These are phyloP conservation scores for Syzygium malaccense DNA, from an alignment of 441 rosid species.

Conservation along the genomic window DNA sequence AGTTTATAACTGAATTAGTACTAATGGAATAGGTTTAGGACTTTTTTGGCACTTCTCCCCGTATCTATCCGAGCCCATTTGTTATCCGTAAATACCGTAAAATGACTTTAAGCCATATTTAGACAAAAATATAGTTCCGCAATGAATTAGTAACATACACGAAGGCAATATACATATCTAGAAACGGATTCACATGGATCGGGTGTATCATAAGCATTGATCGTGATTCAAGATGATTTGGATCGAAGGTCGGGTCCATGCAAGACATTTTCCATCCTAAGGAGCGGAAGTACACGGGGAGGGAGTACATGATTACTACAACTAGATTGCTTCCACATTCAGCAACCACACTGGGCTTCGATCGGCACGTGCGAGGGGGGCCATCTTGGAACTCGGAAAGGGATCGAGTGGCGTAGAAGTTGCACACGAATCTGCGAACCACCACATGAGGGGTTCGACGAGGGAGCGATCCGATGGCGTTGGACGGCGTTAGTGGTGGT, in stretches of 20 bases:
- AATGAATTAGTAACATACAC: background rate
- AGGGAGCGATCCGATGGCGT: background rate
- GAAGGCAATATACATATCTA: background rate
- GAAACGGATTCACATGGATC: background rate
- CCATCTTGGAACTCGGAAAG: background rate
- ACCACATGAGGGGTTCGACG: background rate
- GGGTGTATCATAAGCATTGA: rapidly evolving
- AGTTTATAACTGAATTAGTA: too few relatives aligned
- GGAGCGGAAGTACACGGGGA: background rate
- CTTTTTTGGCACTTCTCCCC: too few relatives aligned
- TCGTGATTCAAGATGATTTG: background rate
- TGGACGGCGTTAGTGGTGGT: background rate
- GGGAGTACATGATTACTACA: background rate
- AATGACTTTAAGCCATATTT: background rate
- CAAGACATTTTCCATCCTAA: background rate
- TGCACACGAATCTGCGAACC: background rate
- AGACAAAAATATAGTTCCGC: background rate
- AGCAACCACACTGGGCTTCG: background rate
- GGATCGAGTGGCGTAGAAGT: background rate
- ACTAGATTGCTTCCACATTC: background rate
- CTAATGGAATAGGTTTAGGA: too few relatives aligned
- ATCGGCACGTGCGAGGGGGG: background rate
- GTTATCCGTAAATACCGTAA: background rate
- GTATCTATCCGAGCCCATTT: background rate
- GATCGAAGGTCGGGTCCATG: background rate